phyloP scores from a whole-genome alignment of 23 red algal species.

The Chondrus crispus region DNA sequence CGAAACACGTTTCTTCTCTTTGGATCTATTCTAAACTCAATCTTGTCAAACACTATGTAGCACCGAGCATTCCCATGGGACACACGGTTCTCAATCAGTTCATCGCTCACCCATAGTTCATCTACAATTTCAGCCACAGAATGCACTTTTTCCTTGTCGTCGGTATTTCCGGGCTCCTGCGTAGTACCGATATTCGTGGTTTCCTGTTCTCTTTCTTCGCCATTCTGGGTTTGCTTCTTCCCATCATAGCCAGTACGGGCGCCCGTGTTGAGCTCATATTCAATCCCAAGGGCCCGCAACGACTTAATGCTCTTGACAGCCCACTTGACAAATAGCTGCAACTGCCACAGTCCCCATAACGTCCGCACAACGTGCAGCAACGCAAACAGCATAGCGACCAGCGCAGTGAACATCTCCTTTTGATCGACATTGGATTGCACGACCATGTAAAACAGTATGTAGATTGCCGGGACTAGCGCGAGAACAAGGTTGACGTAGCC shows the following conservation, averaged over 20 bases:
- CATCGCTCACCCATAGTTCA: slow-evolving; percentile 1
- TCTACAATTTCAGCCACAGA: neutral
- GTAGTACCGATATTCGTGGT: no score
- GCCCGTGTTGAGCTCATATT: neutral
- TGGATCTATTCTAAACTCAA: no score
- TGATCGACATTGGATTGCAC: slow-evolving; percentile 18
- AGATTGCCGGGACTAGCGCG: slow-evolving; percentile 13
- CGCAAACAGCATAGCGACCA: slow-evolving; percentile 45
- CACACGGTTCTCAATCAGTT: slow-evolving; percentile 15
- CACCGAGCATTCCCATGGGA: neutral
- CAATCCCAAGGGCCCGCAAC: slow-evolving; percentile 10
- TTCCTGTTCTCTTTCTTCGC: no score
- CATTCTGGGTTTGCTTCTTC: no score
- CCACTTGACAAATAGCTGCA: neutral
- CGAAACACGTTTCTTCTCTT: no score
- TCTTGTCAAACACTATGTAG: neutral
- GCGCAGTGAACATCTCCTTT: slow-evolving; percentile 3
- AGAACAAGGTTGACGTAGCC: slow-evolving; percentile 24
- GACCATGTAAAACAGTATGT: slow-evolving; percentile 37
- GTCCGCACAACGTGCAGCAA: slow-evolving; percentile 20
- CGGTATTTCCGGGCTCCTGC: no score
- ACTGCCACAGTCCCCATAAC: slow-evolving; percentile 29
- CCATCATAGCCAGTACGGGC: no score
- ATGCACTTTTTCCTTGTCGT: no score
- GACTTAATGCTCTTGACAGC: neutral